phyloP scores from a whole-genome alignment of 495 filamentous ascomycete species.

The Massariosphaeria phaeospora region DNA sequence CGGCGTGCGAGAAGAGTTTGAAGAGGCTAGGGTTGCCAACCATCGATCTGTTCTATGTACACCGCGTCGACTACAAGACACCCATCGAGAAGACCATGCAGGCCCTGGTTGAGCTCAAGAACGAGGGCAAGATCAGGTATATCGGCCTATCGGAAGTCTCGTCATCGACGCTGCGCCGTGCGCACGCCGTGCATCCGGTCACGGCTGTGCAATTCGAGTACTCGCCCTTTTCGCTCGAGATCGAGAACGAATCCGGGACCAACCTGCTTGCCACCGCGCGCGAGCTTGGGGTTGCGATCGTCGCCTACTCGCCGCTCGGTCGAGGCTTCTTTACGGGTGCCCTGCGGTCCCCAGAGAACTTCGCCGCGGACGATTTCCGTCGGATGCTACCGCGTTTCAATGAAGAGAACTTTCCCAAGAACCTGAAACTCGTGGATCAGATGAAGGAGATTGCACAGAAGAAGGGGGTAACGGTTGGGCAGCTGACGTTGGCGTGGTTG shows the following conservation, averaged over 20 bases:
- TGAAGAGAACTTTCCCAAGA: conserved; percentile 54
- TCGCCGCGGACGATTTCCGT: conserved; percentile 46
- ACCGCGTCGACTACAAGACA: conserved; percentile 30
- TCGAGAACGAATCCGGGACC: conserved; percentile 49
- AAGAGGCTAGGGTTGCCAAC: conserved; percentile 43
- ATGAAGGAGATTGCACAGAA: conserved; percentile 45
- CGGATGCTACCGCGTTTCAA: conserved; percentile 44
- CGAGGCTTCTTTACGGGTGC: conserved; percentile 54
- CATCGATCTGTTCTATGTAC: conserved; percentile 44
- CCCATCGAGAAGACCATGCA: conserved; percentile 29
- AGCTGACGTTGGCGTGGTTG: conserved; percentile 55
- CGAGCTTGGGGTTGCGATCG: conserved; percentile 58
- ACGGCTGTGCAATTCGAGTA: conserved; percentile 63
- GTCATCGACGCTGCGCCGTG: conserved; percentile 42
- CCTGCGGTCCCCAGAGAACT: conserved; percentile 45
- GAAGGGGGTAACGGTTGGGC: conserved; percentile 47
- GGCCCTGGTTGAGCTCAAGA: conserved; percentile 24
- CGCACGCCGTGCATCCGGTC: conserved; percentile 56
- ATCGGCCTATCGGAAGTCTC: conserved; percentile 54
- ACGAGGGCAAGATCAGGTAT: conserved; percentile 33
- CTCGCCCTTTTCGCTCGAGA: conserved; percentile 54
- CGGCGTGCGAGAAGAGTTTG: conserved; percentile 47
- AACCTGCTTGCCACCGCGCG: conserved; percentile 54
- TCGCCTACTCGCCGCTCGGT: conserved; percentile 61
- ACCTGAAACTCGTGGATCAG: conserved; percentile 49